A percentile compares a stretch with the other conserved stretches of the same genome.
phyloP scores from a whole-genome alignment of 2,329 filamentous ascomycete species.

The Leptographium wingfieldii region DNA sequence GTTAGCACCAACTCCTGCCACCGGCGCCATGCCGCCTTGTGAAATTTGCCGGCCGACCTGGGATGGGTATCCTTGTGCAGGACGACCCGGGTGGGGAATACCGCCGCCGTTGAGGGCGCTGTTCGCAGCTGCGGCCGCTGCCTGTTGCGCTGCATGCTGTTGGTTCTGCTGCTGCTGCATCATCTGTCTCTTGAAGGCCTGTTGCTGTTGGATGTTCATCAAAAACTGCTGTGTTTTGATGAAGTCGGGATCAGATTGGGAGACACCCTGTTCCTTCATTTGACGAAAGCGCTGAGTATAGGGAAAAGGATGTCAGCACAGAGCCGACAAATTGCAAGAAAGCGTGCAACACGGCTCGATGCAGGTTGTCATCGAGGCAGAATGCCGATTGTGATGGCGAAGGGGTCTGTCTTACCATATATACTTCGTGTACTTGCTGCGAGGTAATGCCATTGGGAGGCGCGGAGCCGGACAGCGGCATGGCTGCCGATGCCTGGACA shows the following conservation, averaged over 20 bases:
- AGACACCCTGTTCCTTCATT: conserved; percentile 77
- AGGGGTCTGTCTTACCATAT: conserved; percentile 2
- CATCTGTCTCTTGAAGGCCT: conserved; percentile 15
- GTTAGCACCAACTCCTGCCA: conserved; percentile 14
- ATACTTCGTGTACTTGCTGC: conserved; percentile 66
- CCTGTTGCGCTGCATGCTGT: conserved; percentile 9
- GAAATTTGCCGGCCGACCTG: conserved; percentile 13
- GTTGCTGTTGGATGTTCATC: conserved; percentile 41
- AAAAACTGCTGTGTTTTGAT: conserved; percentile 71
- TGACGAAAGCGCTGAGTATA: conserved; percentile 65
- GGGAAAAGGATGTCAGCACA: not conserved
- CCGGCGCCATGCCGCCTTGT: conserved; percentile 13
- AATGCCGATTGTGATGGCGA: not conserved
- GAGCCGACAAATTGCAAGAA: not conserved
- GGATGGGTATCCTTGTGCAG: conserved; percentile 18
- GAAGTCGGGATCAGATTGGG: conserved; percentile 74
- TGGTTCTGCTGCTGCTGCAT: conserved; percentile 28
- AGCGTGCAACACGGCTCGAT: not conserved
- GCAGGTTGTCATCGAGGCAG: not conserved
- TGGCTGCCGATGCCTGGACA: conserved; percentile 55
- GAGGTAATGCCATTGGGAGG: conserved; percentile 59
- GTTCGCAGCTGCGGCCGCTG: conserved; percentile 29
- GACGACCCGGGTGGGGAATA: conserved; percentile 21
- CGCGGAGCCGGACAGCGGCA: conserved; percentile 51
- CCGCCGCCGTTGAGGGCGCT: conserved; percentile 18